These are phyloP conservation scores for Potentilla sterilis DNA, from an alignment of 306 rosid species.

Conservation along the genomic window DNA sequence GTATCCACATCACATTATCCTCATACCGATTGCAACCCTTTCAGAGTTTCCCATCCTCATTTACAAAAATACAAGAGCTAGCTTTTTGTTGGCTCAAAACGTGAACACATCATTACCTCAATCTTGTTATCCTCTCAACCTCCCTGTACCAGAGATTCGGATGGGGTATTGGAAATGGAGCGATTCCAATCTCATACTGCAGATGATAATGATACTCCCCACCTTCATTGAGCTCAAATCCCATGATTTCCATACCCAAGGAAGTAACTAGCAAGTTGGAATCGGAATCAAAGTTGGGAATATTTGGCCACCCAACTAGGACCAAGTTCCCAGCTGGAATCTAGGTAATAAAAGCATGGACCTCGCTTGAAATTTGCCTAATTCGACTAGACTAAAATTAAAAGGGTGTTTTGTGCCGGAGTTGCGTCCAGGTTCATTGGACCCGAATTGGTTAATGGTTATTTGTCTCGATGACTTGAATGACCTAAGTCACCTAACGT, in stretches of 20 bases:
- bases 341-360: not conserved
- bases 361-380: not conserved
- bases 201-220: not conserved
- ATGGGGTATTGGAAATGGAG: not conserved
- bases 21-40: not conserved
- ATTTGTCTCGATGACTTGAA: not conserved
- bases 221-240: not conserved
- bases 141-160: not conserved
- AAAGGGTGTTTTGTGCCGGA: not conserved
- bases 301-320: not conserved
- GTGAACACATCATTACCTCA: not conserved
- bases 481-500: constrained; percentile 14
- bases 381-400: not conserved
- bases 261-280: not conserved
- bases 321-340: not conserved
- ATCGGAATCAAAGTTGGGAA: not conserved
- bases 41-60: not conserved
- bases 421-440: constrained; percentile 45
- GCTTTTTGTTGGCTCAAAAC: not conserved
- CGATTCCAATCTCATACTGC: not conserved
- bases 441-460: not conserved
- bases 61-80: not conserved
- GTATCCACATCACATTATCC: not conserved
- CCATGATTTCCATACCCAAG: not conserved
- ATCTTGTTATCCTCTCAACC: not conserved